Evolutionary conservation across 2,329 filamentous ascomycete genomes (phyloP).

Genomic region (Diaporthe destruens): DNA sequence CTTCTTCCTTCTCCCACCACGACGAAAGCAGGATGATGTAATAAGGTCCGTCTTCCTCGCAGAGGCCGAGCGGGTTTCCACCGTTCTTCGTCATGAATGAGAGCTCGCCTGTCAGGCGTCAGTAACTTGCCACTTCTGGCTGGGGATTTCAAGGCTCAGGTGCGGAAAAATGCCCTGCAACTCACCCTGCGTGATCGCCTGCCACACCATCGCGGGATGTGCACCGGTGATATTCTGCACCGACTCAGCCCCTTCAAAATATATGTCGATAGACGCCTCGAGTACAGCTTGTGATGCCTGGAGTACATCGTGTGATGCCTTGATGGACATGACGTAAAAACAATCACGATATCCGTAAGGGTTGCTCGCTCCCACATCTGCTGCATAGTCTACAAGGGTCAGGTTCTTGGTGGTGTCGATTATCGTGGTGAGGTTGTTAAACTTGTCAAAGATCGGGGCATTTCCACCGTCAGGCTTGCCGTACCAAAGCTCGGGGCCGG

Average conservation of each 20-base stretch:
- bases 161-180: fast-evolving
- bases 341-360: constrained; percentile 45
- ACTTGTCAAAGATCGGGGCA: constrained; percentile 54
- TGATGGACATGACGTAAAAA: constrained; percentile 44
- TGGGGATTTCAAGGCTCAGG: neutral
- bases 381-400: constrained; percentile 41
- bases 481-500: constrained; percentile 53
- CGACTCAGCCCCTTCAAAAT: constrained; percentile 33
- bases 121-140: no score
- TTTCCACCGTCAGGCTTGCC: constrained; percentile 50
- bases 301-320: constrained; percentile 43
- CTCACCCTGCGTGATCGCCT: constrained; percentile 55
- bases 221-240: constrained; percentile 44
- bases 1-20: constrained; percentile 44
- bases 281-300: constrained; percentile 43
- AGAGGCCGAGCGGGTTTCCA: constrained; percentile 54
- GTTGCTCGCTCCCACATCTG: constrained; percentile 30
- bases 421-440: constrained; percentile 49
- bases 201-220: constrained; percentile 50
- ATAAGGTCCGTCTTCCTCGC: constrained; percentile 46
- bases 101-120: constrained; percentile 44
- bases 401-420: constrained; percentile 47
- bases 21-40: constrained; percentile 44
- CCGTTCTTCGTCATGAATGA: constrained; percentile 53
- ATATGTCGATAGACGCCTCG: constrained; percentile 41